Evolutionary conservation across 306 rosid species (phyloP).

Genomic region (Cicer judaicum): DNA sequence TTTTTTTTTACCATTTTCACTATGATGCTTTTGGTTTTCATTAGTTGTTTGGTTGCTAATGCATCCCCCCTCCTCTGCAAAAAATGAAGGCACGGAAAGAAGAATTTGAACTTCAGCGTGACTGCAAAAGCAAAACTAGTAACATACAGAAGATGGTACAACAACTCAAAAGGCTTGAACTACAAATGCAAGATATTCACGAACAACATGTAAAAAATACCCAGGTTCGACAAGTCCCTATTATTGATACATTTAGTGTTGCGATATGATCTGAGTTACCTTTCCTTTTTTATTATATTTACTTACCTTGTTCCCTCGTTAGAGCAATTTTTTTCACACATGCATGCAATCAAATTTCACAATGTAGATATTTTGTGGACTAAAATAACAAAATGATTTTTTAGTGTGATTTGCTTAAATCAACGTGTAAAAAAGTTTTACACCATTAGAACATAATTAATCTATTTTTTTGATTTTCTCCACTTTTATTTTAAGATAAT

Average conservation of each 20-base stretch:
- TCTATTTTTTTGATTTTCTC: too few species aligned
- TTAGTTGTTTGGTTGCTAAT: conserved; percentile 37
- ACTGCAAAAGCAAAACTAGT: conserved; percentile 52
- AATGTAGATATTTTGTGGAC: too few species aligned
- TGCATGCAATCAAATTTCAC: too few species aligned
- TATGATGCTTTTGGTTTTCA: conserved; percentile 20
- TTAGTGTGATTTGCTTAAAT: too few species aligned
- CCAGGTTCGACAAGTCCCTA: conserved; percentile 62
- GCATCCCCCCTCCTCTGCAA: conserved; percentile 6
- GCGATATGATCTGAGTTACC: too few species aligned
- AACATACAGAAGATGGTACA: conserved; percentile 54
- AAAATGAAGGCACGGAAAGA: conserved; percentile 69
- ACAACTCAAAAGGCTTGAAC: conserved; percentile 58
- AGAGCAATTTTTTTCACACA: too few species aligned
- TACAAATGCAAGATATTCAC: conserved; percentile 64
- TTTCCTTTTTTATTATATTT: too few species aligned
- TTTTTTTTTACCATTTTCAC: background rate
- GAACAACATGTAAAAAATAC: conserved; percentile 72
- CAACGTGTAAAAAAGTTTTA: too few species aligned
- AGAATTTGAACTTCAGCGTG: conserved; percentile 62
- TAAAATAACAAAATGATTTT: too few species aligned
- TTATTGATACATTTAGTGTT: conserved; percentile 26
- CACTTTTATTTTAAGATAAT: too few species aligned
- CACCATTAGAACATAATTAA: too few species aligned
- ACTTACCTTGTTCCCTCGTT: too few species aligned